A percentile compares a stretch with the other conserved stretches of the same genome.
phyloP scores from a whole-genome alignment of 225 moss, liverwort and hornwort genomes.

The Polytrichum formosum region DNA sequence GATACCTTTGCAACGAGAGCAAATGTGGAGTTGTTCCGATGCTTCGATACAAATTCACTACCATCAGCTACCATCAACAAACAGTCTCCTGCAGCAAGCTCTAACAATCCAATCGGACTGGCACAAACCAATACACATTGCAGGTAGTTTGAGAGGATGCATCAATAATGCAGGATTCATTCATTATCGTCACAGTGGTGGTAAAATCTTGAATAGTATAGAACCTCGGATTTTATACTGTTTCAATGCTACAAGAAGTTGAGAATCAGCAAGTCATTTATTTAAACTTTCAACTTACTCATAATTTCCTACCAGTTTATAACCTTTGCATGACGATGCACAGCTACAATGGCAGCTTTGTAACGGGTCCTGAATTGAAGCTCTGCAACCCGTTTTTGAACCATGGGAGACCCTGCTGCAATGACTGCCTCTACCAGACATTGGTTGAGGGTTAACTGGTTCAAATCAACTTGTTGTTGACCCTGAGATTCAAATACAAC shows the following conservation, averaged over 20 bases:
- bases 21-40: constrained; percentile 84
- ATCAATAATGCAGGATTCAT: too few relatives aligned
- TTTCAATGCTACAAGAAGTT: neutral
- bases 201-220: too few relatives aligned
- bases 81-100: constrained; percentile 81
- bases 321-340: constrained; percentile 74
- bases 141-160: too few relatives aligned
- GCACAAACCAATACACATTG: neutral
- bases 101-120: constrained; percentile 72
- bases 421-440: constrained; percentile 86
- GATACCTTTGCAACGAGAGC: constrained; percentile 81
- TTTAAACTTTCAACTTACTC: neutral
- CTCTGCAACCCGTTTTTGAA: constrained; percentile 54
- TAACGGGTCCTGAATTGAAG: constrained; percentile 72
- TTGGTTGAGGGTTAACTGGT: constrained; percentile 56
- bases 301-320: constrained; percentile 50
- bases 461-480: constrained; percentile 79
- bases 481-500: constrained; percentile 36
- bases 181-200: too few relatives aligned
- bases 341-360: constrained; percentile 71
- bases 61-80: constrained; percentile 87
- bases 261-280: neutral
- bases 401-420: constrained; percentile 84
- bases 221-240: neutral
- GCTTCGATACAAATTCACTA: constrained; percentile 65